These are phyloP conservation scores for Schwanniomyces yamadae DNA, from an alignment of 805 yeast species.

Conservation along the genomic window DNA sequence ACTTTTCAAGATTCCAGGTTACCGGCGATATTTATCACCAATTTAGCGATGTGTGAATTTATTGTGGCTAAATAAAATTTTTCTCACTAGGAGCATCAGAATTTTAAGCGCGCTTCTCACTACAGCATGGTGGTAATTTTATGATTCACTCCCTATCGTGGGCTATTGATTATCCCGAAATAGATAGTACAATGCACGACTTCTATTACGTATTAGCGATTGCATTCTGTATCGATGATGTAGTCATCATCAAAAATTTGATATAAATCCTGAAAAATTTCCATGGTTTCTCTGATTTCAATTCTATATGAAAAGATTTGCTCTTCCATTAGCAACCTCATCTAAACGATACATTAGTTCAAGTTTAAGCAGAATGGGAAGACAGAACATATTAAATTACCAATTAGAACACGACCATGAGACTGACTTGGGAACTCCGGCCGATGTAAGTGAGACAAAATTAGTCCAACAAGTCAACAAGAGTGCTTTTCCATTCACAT, in stretches of 20 bases:
- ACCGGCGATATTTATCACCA: no score
- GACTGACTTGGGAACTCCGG: constrained; percentile 24
- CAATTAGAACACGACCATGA: constrained; percentile 41
- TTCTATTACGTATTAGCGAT: background rate
- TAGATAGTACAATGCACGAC: no score
- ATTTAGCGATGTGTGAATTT: no score
- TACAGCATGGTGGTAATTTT: no score
- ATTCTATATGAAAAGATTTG: constrained; percentile 1
- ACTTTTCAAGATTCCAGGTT: no score
- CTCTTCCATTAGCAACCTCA: background rate
- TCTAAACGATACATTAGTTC: constrained; percentile 1
- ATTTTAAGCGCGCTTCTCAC: no score
- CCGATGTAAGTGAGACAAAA: background rate
- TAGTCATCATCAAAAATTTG: background rate
- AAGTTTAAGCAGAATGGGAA: constrained; percentile 29
- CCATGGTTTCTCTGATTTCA: no score
- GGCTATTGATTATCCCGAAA: no score
- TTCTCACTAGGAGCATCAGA: no score
- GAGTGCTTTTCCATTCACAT: constrained; percentile 42
- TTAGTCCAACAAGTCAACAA: constrained; percentile 4
- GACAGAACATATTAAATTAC: constrained; percentile 40
- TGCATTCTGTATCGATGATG: background rate
- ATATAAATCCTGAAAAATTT: no score
- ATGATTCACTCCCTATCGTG: no score
- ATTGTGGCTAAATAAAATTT: no score